Evolutionary conservation across 352 stramenopile genomes (phyloP), one percentile per base, ranked within the genome.

Genomic region (Globisporangium solare): DNA sequence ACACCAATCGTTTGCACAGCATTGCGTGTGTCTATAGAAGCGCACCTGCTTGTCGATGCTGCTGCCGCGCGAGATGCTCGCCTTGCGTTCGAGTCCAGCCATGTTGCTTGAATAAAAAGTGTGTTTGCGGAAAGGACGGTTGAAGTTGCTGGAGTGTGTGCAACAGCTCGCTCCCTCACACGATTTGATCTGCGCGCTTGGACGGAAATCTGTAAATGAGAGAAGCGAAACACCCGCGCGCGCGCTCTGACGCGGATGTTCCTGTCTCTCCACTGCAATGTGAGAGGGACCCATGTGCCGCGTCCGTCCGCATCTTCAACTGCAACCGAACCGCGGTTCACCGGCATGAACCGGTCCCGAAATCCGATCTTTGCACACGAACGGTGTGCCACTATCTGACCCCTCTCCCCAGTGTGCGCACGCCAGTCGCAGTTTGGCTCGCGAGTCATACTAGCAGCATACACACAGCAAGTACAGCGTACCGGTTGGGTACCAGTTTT

Each of bases 11-110:
- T 6, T 11, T 11, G 10, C 5, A 35, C 6, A 35, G 27, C 27
- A 35, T 35, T 35, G 27, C n/a, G n/a, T n/a, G n/a, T n/a, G n/a
- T n/a, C n/a, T n/a, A n/a, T n/a, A n/a, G n/a, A n/a, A n/a, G n/a
- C n/a, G n/a, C n/a, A n/a, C 32, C 50, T 61, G 49, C 47, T 56
- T 61, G 47, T 61, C 56, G 49, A 61, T 56, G 35, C 47, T 56
- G 47, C 47, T 61, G 47, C 49, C 56, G 37, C 47, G 47, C 37
- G 56, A 61, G 47, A 61, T 61, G 41, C 48, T 52, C 35, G 41
- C 48, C 27, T 63, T 57, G 43, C 51, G 49, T 37, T 51, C 21
- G 49, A 63, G 39, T 22, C 27, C 31, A 47, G 41, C 22, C 49
- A 56, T 61, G 10, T 43, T 55, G 22, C 17, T 24, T 35, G 47